Percentiles rank a stretch among this genome's conserved stretches.
phyloP scores from a whole-genome alignment of 306 rosid genomes.

The Quercus mongolica region DNA sequence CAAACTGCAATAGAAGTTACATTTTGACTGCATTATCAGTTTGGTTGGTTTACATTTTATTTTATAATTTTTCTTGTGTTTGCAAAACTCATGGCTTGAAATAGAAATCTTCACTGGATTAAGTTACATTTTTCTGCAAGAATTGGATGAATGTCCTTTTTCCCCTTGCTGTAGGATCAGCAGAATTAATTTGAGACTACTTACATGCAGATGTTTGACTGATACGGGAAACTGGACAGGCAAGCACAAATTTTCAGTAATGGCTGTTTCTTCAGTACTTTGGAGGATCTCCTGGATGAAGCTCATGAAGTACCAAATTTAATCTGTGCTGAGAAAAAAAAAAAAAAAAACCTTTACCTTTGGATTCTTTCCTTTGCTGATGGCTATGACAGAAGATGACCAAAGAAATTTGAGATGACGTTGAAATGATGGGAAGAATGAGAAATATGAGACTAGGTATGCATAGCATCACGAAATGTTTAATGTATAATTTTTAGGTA shows the following conservation, averaged over 20 bases:
- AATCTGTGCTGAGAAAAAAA: slow-evolving; percentile 20
- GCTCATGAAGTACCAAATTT: slow-evolving; percentile 35
- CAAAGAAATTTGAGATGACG: slow-evolving; percentile 2
- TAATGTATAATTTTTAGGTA: slow-evolving; percentile 39
- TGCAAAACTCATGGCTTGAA: background rate
- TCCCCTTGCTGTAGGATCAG: background rate
- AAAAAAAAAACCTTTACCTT: slow-evolving; percentile 22
- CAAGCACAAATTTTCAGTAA: slow-evolving; percentile 19
- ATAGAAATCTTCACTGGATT: background rate
- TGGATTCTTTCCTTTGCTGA: slow-evolving; percentile 27
- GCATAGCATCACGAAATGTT: slow-evolving; percentile 34
- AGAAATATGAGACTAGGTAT: slow-evolving; percentile 34
- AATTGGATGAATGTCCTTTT: background rate
- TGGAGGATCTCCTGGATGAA: slow-evolving; percentile 27
- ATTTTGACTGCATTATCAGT: no score
- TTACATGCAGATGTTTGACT: slow-evolving; percentile 76
- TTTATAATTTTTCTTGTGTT: background rate
- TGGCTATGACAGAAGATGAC: slow-evolving; percentile 12
- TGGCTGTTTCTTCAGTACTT: slow-evolving; percentile 18
- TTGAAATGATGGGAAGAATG: slow-evolving; percentile 19
- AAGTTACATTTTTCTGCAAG: background rate
- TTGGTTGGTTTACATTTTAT: no score
- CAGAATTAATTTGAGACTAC: slow-evolving; percentile 18
- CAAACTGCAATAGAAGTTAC: no score
- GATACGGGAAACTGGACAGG: slow-evolving; percentile 16